Percentiles rank a stretch among this genome's conserved stretches.
Conservation (phyloP, 1,284 basidiomycete genomes). For the Ustilago bromivora region DNA sequence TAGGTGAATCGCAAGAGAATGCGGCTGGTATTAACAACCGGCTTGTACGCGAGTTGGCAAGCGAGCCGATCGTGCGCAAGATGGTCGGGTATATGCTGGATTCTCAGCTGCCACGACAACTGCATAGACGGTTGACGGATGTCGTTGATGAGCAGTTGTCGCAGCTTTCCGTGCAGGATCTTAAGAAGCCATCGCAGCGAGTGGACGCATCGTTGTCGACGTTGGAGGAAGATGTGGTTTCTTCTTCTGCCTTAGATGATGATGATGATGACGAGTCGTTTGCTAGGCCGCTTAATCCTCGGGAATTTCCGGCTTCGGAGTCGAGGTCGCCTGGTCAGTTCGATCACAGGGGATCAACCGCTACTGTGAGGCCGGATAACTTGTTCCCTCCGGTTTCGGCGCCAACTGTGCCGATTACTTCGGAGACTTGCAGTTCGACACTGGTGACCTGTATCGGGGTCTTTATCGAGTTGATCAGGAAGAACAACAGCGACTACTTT, state of each 20-base stretch:
- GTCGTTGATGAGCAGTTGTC: slow-evolving; percentile 56
- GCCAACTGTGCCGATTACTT: slow-evolving; percentile 57
- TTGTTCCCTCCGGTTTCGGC: slow-evolving; percentile 58
- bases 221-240: slow-evolving; percentile 34
- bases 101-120: slow-evolving; percentile 69
- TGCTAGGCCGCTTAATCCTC: slow-evolving; percentile 49
- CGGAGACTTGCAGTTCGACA: slow-evolving; percentile 85
- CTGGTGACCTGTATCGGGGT: slow-evolving; percentile 89
- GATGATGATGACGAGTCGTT: slow-evolving; percentile 65
- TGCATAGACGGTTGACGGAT: slow-evolving; percentile 47
- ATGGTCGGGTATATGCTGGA: slow-evolving; percentile 85
- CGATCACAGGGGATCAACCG: slow-evolving; percentile 62
- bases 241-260: slow-evolving; percentile 60
- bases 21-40: slow-evolving; percentile 74
- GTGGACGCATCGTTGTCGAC: slow-evolving; percentile 24
- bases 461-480: slow-evolving; percentile 94
- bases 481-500: slow-evolving; percentile 99
- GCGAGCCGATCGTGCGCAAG: slow-evolving; percentile 78
- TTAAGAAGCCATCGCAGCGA: slow-evolving; percentile 37
- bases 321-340: slow-evolving; percentile 36
- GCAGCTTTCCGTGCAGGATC: slow-evolving; percentile 32
- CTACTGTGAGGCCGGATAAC: slow-evolving; percentile 58
- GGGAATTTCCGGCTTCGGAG: slow-evolving; percentile 55
- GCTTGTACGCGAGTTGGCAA: slow-evolving; percentile 90
- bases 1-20: slow-evolving; percentile 49